A percentile compares a stretch with the other conserved stretches of the same genome.
Conservation (phyloP, 1,284 basidiomycete species). For the Testicularia cyperi region DNA sequence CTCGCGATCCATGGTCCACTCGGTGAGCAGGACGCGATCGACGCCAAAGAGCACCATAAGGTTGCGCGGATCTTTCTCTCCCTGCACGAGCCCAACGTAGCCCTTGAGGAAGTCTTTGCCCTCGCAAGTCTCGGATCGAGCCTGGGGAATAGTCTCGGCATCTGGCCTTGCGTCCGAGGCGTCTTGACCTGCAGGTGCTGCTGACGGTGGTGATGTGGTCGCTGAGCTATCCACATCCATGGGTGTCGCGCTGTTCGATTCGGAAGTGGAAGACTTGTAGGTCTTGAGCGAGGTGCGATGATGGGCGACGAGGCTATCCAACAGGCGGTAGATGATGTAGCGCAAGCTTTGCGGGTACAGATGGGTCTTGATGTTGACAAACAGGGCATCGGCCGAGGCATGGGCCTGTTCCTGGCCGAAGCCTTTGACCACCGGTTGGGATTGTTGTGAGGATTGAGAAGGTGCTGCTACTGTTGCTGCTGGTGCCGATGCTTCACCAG, state of each 20-base stretch:
- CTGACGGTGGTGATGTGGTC: neutral
- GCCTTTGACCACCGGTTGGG: constrained; percentile 62
- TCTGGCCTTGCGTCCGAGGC: no score
- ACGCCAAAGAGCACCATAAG: constrained; percentile 86
- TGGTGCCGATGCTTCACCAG: no score
- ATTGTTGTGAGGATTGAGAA: no score
- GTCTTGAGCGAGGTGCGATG: constrained; percentile 64
- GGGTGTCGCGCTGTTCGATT: neutral
- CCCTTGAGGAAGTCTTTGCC: constrained; percentile 72
- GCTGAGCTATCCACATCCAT: constrained; percentile 14
- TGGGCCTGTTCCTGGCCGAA: constrained; percentile 74
- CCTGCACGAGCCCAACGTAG: constrained; percentile 80
- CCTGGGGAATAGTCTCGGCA: neutral
- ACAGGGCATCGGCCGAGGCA: constrained; percentile 70
- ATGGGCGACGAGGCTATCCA: constrained; percentile 76
- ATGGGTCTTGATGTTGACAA: constrained; percentile 77
- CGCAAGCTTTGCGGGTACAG: constrained; percentile 79
- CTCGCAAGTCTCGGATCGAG: constrained; percentile 38
- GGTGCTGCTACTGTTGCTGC: neutral
- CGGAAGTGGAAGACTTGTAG: constrained; percentile 2
- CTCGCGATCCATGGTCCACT: constrained; percentile 74
- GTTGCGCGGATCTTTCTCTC: constrained; percentile 97
- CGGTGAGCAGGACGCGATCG: constrained; percentile 77
- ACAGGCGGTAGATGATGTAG: constrained; percentile 76
- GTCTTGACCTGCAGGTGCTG: neutral